phyloP scores from a whole-genome alignment of 768 basidiomycete species.

The Cystoderma amianthinum region DNA sequence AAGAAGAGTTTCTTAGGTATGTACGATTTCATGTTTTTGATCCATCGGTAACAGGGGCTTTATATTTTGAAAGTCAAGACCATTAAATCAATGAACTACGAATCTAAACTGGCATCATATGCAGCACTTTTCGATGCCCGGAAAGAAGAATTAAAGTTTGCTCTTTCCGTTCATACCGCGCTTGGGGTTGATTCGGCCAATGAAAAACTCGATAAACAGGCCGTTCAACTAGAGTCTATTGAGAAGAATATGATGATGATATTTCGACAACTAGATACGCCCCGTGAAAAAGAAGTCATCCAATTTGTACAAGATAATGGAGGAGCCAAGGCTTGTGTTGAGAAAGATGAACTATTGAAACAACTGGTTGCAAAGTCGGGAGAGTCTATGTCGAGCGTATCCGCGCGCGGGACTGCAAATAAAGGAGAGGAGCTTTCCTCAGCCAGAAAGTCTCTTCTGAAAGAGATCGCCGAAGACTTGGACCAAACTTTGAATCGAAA shows the following conservation, averaged over 20 bases:
- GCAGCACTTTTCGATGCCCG: constrained; percentile 19
- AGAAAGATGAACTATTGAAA: constrained; percentile 19
- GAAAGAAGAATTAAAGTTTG: constrained; percentile 20
- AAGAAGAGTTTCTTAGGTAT: constrained; percentile 22
- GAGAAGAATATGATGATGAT: constrained; percentile 16
- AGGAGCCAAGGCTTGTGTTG: constrained; percentile 20
- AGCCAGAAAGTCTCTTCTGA: constrained; percentile 7
- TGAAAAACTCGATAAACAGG: constrained; percentile 14
- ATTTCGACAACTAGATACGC: constrained; percentile 23
- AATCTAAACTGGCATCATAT: constrained; percentile 21
- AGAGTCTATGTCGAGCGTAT: constrained; percentile 6
- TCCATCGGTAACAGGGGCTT: neutral
- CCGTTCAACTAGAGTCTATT: constrained; percentile 10
- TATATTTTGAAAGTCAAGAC: constrained; percentile 22
- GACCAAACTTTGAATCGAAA: constrained; percentile 19
- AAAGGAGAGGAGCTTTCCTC: constrained; percentile 11
- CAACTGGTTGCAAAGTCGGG: constrained; percentile 14
- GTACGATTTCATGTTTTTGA: neutral
- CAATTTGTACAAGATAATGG: constrained; percentile 25
- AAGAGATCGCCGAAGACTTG: constrained; percentile 13
- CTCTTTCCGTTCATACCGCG: constrained; percentile 24
- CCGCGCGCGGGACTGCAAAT: neutral
- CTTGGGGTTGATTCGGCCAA: constrained; percentile 20
- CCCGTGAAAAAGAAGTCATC: constrained; percentile 23
- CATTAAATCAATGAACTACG: constrained; percentile 23